These are phyloP conservation scores for Stromatinia cepivora DNA, from an alignment of 2,329 filamentous ascomycete genomes.

Conservation along the genomic window DNA sequence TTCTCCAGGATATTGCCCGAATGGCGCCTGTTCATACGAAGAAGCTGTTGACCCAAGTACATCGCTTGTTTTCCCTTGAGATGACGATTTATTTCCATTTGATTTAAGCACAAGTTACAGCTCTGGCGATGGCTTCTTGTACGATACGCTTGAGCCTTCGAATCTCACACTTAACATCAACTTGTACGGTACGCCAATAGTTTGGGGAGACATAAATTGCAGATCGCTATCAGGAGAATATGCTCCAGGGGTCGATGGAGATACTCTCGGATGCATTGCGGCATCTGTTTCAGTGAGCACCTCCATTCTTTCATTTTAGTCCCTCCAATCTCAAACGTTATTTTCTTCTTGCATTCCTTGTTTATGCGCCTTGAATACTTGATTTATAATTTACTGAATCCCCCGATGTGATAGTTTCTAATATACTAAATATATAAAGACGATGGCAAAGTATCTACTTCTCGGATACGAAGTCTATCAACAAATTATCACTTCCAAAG, in stretches of 20 bases:
- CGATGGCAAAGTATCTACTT: not conserved
- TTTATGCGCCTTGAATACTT: no score
- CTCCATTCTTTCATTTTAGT: not conserved
- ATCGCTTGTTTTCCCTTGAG: not conserved
- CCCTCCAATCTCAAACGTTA: no score
- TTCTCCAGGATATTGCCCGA: not conserved
- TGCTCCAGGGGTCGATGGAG: not conserved
- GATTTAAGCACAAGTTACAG: not conserved
- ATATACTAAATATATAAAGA: not conserved
- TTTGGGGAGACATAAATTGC: not conserved
- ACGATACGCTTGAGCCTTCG: not conserved
- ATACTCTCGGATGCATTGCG: not conserved
- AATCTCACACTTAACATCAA: not conserved
- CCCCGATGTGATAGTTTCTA: not conserved
- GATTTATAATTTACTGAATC: no score
- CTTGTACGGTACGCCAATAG: not conserved
- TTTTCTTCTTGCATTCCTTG: no score
- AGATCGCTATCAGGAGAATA: not conserved
- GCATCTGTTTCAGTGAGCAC: not conserved
- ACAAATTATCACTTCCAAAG: not conserved
- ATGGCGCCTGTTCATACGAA: not conserved
- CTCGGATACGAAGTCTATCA: not conserved
- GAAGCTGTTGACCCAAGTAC: not conserved
- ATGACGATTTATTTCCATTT: not conserved
- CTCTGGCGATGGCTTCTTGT: not conserved